These are phyloP conservation scores for Daldinia eschscholtzii DNA, from an alignment of 2,329 filamentous ascomycete genomes.

Conservation along the genomic window DNA sequence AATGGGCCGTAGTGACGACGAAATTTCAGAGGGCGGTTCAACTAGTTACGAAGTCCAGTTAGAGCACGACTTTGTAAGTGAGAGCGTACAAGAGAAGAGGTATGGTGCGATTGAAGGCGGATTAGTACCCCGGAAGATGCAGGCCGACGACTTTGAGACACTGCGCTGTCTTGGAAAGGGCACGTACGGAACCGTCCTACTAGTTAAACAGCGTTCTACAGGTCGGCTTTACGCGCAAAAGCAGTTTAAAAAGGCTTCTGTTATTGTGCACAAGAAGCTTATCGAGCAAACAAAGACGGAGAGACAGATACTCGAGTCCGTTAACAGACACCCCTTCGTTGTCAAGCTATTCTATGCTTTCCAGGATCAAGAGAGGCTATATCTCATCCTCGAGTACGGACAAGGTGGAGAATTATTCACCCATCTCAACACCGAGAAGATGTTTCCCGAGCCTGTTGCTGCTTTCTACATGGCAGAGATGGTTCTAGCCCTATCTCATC, in stretches of 20 bases:
- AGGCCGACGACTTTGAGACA: conserved; percentile 88
- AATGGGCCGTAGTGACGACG: conserved; percentile 70
- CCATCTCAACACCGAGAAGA: conserved; percentile 92
- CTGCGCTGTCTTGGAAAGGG: conserved; percentile 95
- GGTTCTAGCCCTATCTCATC: conserved; percentile 90
- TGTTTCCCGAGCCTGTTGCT: conserved; percentile 90
- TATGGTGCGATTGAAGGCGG: conserved; percentile 64
- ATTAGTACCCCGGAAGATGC: conserved; percentile 81
- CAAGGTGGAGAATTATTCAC: conserved; percentile 97
- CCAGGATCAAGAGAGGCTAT: conserved; percentile 97
- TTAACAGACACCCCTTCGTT: conserved; percentile 96
- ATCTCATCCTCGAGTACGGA: conserved; percentile 96
- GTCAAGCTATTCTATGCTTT: conserved; percentile 99
- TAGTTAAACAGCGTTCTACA: conserved; percentile 90
- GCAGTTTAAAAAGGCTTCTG: conserved; percentile 96
- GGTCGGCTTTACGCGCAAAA: conserved; percentile 96
- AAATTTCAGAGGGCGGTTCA: conserved; percentile 74
- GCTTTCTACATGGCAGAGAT: conserved; percentile 99
- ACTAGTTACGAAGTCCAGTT: conserved; percentile 88
- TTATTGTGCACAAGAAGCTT: conserved; percentile 94
- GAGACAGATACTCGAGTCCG: conserved; percentile 91
- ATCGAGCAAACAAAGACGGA: conserved; percentile 98
- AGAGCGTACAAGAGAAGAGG: conserved; percentile 63
- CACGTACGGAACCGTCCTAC: conserved; percentile 92
- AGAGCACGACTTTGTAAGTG: conserved; percentile 86